Evolutionary conservation across 2,329 filamentous ascomycete species (phyloP), one percentile per base, ranked within the genome.

Genomic region (Penicillium griseofulvum): DNA sequence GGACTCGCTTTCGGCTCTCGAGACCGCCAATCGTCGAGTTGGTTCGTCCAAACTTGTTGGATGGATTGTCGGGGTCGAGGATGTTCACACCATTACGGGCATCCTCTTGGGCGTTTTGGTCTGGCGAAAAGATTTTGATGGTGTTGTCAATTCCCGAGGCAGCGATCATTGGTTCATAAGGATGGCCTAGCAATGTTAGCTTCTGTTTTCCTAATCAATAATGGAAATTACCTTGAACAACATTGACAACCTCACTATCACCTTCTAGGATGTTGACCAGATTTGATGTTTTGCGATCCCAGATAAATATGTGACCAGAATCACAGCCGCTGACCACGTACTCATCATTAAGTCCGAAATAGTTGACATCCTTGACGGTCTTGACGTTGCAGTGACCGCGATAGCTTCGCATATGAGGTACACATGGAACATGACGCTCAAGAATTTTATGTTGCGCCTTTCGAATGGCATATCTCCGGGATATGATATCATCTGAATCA

Each of bases 361-460:
- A 88, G 57, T 87, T 87, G 56, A 87, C 83, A 64, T 88, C 86
- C 63, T 88, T 88, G 62, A 88, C 84, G 1, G 84, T 87, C 60
- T 83, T 80, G 49, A 86, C 79, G 60, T 87, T 87, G 72, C 85
- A 87, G 67, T 88, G 86, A 2, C 86, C 86, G 3, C 76, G 75
- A 65, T 87, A 88, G 19, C 78, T 70, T 37, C 80, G 80, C 2
- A 80, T 84, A 59, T 86, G 82, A 2, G 81, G 73, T 17, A 75
- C 78, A 63, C 83, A 85, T 14, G 83, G 81, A 6, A 83, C 77
- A 49, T 83, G 69, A 0, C 71, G 65, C 57, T 86, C 82, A 16
- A 87, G 81, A 17, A 76, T 74, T 48, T 80, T 75, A 49, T 81
- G 77, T 26, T 75, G 68, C 22, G 71, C 71, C 43, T 78, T 76